Base-by-base conservation (phyloP, 1,284 basidiomycete genomes). In the Afroboletus lepidellus region DNA sequence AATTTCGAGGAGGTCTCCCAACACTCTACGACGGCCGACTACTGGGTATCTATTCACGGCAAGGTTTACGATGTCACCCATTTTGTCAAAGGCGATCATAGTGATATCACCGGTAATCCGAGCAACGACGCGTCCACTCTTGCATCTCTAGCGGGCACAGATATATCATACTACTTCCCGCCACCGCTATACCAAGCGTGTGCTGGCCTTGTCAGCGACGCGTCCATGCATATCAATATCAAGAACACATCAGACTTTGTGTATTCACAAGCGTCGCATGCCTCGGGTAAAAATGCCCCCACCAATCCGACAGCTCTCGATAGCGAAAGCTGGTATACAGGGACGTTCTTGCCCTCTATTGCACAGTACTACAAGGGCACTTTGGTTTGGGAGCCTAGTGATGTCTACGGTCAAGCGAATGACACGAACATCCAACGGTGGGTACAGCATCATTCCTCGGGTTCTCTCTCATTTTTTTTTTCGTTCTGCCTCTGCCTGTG, bases 11-110 rank as follows among this genome's bases (percentile, higher is more conserved):
- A 98, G 70, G 83, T 99, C 20, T 76, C 73, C 2, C 77, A 85
- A 51, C 92, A 98, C 71, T 78, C 81, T 0, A 85, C 79, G 1
- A 68, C 76, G 34, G 77, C 83, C 59, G 87, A 95, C 67, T 96
- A 81, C 69, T 98, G 86, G 76, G 94, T 96, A 5, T 79, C 92
- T 5, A 84, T 98, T 36, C 88, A 87, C 56, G 94, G 97, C 27
- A 76, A 78, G n/a, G 97, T 99, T 1, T 99, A 98, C 71, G 96
- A 98, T 64, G 78, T 98, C 37, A 84, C 90, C 56, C 85, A 94
- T 60, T 98, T 95, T 66, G 85, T 94, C 62, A 80, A 80, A 57
- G 85, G 85, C 5, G 84, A 96, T 59, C 96, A 99, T 69, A 89
- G 87, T 50, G 91, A 97, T 69, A 82, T 93, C 53, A 61, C 67